Conservation (phyloP, 2,329 filamentous ascomycete species). For the Hymenotorrendiella dingleyae region DNA sequence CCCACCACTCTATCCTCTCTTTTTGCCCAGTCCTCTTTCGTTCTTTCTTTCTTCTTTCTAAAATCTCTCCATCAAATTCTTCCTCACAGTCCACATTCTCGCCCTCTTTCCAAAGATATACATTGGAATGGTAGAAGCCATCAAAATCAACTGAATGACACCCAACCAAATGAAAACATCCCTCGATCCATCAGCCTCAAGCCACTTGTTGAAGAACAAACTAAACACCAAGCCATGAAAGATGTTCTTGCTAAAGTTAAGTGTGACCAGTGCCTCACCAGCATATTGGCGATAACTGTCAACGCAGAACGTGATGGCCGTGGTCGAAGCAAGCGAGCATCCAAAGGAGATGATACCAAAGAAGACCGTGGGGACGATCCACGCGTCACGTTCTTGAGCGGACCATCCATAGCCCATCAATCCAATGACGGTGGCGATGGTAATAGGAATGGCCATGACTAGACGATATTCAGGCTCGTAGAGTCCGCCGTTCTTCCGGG, state of each 20-base stretch:
- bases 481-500: slow-evolving; percentile 79
- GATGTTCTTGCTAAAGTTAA: slow-evolving; percentile 93
- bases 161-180: slow-evolving; percentile 78
- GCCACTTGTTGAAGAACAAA: slow-evolving; percentile 82
- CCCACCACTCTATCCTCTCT: background rate
- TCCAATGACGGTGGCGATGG: slow-evolving; percentile 72
- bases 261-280: slow-evolving; percentile 85
- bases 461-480: slow-evolving; percentile 94
- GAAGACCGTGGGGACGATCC: slow-evolving; percentile 90
- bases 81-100: slow-evolving; percentile 89
- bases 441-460: slow-evolving; percentile 78
- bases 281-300: slow-evolving; percentile 92
- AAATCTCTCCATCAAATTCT: slow-evolving; percentile 47
- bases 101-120: slow-evolving; percentile 89
- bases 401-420: slow-evolving; percentile 98
- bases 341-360: slow-evolving; percentile 91
- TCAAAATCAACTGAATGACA: slow-evolving; percentile 72
- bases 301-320: slow-evolving; percentile 87
- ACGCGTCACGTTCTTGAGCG: slow-evolving; percentile 64
- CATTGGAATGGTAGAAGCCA: slow-evolving; percentile 79
- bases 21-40: background rate
- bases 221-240: slow-evolving; percentile 86
- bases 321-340: slow-evolving; percentile 84
- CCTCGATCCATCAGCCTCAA: slow-evolving; percentile 68
- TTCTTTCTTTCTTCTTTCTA: background rate